Evolutionary conservation across 1,284 basidiomycete species (phyloP).

Genomic region (Puccinia coronata): DNA sequence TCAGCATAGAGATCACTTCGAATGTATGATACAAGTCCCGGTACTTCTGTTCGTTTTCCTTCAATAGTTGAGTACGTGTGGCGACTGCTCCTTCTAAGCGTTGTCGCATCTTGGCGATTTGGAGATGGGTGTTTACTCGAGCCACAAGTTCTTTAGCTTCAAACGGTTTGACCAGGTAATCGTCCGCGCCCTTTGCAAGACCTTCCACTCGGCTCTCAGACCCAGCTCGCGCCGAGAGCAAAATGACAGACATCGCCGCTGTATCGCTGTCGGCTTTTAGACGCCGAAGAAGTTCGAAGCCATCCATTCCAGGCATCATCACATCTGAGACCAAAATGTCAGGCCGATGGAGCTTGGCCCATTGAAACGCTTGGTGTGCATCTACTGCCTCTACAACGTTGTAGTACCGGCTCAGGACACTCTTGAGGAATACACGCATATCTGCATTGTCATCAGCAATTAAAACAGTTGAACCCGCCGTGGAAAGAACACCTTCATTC

Average conservation of each 20-base stretch:
- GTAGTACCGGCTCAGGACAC: constrained; percentile 54
- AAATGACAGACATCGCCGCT: constrained; percentile 54
- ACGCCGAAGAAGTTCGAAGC: constrained; percentile 53
- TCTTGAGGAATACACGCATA: constrained; percentile 53
- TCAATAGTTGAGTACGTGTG: constrained; percentile 54
- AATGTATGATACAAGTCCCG: constrained; percentile 54
- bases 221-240: constrained; percentile 55
- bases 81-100: constrained; percentile 55
- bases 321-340: constrained; percentile 55
- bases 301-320: constrained; percentile 54
- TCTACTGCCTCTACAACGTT: constrained; percentile 53
- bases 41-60: constrained; percentile 53
- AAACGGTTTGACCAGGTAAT: constrained; percentile 56
- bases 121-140: constrained; percentile 54
- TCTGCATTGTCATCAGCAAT: constrained; percentile 51
- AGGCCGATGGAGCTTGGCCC: constrained; percentile 51
- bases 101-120: constrained; percentile 54
- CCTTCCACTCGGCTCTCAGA: constrained; percentile 55
- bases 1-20: constrained; percentile 53
- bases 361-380: constrained; percentile 53
- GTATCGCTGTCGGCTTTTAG: constrained; percentile 52
- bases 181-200: constrained; percentile 55
- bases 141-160: constrained; percentile 55
- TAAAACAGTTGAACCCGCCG: constrained; percentile 45
- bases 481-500: constrained; percentile 23